A percentile compares a stretch with the other conserved stretches of the same genome.
Evolutionary conservation across 2,329 filamentous ascomycete genomes (phyloP).

Genomic region (Aureobasidium sp.): DNA sequence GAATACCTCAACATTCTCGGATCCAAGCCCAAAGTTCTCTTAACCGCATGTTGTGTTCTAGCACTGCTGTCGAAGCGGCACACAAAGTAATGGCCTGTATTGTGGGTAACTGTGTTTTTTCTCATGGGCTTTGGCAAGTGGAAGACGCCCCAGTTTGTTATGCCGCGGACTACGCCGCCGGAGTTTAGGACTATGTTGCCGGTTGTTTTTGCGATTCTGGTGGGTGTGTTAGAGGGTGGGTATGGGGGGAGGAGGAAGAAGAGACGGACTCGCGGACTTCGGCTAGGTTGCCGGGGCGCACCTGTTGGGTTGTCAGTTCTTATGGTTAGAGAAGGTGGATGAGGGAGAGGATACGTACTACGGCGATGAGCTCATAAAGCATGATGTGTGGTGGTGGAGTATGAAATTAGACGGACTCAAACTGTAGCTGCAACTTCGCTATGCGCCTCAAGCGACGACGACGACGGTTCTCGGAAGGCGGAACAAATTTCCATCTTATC

Average conservation of each 20-base stretch:
- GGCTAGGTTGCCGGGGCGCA: slow-evolving; percentile 76
- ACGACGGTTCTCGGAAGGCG: neutral
- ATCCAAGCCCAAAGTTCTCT: slow-evolving; percentile 72
- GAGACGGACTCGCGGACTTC: slow-evolving; percentile 85
- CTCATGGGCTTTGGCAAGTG: slow-evolving; percentile 70
- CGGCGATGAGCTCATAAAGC: slow-evolving; percentile 96
- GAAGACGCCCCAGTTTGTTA: slow-evolving; percentile 94
- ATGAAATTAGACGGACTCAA: too few species aligned
- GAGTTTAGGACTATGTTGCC: slow-evolving; percentile 73
- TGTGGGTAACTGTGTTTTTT: slow-evolving; percentile 75
- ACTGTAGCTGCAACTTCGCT: neutral
- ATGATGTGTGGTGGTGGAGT: slow-evolving; percentile 40
- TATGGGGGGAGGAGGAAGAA: slow-evolving; percentile 12
- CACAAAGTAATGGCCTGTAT: slow-evolving; percentile 89
- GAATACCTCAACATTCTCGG: slow-evolving; percentile 82
- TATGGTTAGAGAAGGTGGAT: too few species aligned
- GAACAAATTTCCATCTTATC: slow-evolving; percentile 6
- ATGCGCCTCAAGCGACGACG: neutral
- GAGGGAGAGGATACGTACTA: too few species aligned
- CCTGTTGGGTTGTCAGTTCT: slow-evolving; percentile 47
- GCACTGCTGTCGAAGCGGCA: slow-evolving; percentile 86
- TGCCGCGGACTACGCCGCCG: slow-evolving; percentile 82
- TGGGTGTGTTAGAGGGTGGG: neutral
- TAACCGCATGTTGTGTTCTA: slow-evolving; percentile 63
- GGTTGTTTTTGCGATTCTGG: slow-evolving; percentile 71